Percentiles rank a stretch among this genome's conserved stretches.
These are phyloP conservation scores for Beta lomatogona DNA, from an alignment of 179 eudicot genomes.

Conservation along the genomic window DNA sequence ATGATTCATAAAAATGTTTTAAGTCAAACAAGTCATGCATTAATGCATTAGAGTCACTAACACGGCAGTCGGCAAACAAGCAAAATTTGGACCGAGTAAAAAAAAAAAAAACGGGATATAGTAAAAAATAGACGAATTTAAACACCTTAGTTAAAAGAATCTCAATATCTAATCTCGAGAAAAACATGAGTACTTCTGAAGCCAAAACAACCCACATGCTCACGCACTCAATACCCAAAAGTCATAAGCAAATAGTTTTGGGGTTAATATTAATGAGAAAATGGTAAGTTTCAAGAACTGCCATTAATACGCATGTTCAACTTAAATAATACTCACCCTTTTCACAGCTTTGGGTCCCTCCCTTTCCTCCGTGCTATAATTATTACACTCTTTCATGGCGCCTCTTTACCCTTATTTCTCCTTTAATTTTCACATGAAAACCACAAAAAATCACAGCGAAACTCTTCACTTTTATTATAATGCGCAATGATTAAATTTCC, in stretches of 20 bases:
- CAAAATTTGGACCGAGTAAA: too few relatives aligned
- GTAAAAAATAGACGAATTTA: background rate
- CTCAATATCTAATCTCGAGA: slow-evolving; percentile 13
- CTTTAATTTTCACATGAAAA: too few relatives aligned
- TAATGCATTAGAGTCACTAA: too few relatives aligned
- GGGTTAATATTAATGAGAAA: too few relatives aligned
- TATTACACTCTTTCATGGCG: background rate
- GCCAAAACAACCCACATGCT: slow-evolving; percentile 32
- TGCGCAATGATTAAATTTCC: slow-evolving; percentile 24
- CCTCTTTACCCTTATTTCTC: too few relatives aligned
- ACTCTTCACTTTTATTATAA: background rate
- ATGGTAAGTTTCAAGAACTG: background rate
- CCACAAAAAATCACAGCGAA: background rate
- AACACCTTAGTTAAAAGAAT: slow-evolving; percentile 31
- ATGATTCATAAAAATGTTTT: too few relatives aligned
- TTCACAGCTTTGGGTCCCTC: background rate
- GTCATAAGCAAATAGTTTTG: too few relatives aligned
- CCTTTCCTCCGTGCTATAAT: background rate
- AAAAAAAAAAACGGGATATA: too few relatives aligned
- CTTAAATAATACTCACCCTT: background rate
- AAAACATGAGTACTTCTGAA: slow-evolving; percentile 31
- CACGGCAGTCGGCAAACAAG: too few relatives aligned
- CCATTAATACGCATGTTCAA: slow-evolving; percentile 29
- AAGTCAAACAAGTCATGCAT: too few relatives aligned
- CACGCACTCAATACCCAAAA: background rate